These are phyloP conservation scores for Brassica balearica DNA, from an alignment of 441 rosid species.

Conservation along the genomic window DNA sequence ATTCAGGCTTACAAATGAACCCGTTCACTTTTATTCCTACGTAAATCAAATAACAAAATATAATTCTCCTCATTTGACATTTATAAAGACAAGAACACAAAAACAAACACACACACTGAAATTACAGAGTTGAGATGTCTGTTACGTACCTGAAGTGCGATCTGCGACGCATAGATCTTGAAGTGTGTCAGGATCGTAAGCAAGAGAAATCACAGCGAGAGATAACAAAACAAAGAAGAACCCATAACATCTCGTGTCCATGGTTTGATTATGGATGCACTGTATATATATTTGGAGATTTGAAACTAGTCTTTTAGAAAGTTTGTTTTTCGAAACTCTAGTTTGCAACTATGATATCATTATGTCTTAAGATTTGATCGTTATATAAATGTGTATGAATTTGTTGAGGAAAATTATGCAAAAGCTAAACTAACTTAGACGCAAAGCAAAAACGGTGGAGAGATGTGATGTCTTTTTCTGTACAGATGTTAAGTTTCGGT, in stretches of 20 bases:
- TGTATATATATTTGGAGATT: constrained; percentile 4
- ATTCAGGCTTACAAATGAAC: constrained; percentile 71
- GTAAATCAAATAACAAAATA: background rate
- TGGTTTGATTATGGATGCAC: constrained; percentile 25
- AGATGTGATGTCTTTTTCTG: constrained; percentile 41
- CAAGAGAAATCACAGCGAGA: constrained; percentile 40
- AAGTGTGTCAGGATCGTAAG: constrained; percentile 76
- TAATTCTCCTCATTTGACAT: background rate
- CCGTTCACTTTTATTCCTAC: constrained; percentile 73
- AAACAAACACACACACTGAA: background rate
- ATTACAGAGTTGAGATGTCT: background rate
- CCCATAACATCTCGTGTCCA: constrained; percentile 42
- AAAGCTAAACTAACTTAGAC: constrained; percentile 47
- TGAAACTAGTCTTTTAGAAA: background rate
- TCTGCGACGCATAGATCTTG: constrained; percentile 87
- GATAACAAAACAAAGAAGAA: constrained; percentile 47
- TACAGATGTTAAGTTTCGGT: background rate
- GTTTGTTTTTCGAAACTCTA: background rate
- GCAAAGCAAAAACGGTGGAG: constrained; percentile 52
- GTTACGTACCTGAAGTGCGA: constrained; percentile 55
- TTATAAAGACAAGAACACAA: background rate
- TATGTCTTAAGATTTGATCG: background rate
- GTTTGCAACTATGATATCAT: constrained; percentile 14
- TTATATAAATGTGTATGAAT: constrained; percentile 20
- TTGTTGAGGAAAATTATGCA: constrained; percentile 31